Conservation (phyloP, 305 asterid species). For the Lippia alba region DNA sequence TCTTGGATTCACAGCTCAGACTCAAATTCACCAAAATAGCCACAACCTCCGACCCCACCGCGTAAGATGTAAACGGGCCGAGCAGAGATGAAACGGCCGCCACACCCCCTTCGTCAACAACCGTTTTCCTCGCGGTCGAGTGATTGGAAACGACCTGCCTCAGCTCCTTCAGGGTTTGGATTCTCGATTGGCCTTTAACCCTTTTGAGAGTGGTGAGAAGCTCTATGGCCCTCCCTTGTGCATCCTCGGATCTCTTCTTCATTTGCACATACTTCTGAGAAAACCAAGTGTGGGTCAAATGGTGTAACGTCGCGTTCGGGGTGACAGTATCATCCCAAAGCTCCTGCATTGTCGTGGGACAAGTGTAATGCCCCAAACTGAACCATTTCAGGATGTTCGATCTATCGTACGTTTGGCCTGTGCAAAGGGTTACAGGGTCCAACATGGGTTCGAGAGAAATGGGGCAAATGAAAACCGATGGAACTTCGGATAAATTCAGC, state of each 20-base stretch:
- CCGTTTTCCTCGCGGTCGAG: slow-evolving; percentile 53
- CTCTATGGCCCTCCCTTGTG: slow-evolving; percentile 56
- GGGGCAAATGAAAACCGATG: slow-evolving; percentile 69
- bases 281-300: slow-evolving; percentile 58
- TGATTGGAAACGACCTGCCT: slow-evolving; percentile 45
- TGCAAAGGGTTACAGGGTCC: slow-evolving; percentile 73
- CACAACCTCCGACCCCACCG: slow-evolving; percentile 62
- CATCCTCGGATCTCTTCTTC: slow-evolving; percentile 65
- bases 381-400: slow-evolving; percentile 68
- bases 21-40: slow-evolving; percentile 56
- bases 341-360: slow-evolving; percentile 77
- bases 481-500: slow-evolving; percentile 56
- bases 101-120: slow-evolving; percentile 64
- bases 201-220: slow-evolving; percentile 51
- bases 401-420: slow-evolving; percentile 71
- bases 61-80: slow-evolving; percentile 68
- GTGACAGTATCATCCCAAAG: slow-evolving; percentile 65
- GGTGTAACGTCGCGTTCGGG: slow-evolving; percentile 56
- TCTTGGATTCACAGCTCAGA: slow-evolving; percentile 45
- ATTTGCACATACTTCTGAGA: slow-evolving; percentile 59
- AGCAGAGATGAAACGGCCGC: slow-evolving; percentile 52
- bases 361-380: slow-evolving; percentile 60
- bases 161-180: slow-evolving; percentile 61
- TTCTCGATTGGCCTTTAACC: slow-evolving; percentile 62
- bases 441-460: slow-evolving; percentile 75